Evolutionary conservation across 1,284 basidiomycete species (phyloP).

Genomic region (Ceratobasidium papillatum): DNA sequence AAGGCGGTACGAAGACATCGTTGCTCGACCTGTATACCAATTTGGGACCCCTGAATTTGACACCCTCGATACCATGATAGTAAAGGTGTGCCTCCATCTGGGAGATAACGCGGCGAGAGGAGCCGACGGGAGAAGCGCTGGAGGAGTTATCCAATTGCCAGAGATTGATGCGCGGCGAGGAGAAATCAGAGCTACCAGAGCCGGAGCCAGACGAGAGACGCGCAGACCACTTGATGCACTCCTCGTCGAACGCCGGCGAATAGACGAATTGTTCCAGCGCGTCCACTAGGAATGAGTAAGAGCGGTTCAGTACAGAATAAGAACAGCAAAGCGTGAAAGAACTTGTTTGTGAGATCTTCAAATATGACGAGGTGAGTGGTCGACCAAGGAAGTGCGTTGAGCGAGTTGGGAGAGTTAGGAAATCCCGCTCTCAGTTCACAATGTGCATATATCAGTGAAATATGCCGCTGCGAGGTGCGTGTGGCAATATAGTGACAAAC

Average conservation of each 20-base stretch:
- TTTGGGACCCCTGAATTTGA: conserved; percentile 50
- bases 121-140: background rate
- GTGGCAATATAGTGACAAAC: too few relatives aligned
- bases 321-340: conserved; percentile 42
- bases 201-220: background rate
- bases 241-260: conserved; percentile 38
- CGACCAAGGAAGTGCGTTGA: too few relatives aligned
- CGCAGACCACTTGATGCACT: conserved; percentile 41
- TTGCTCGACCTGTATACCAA: conserved; percentile 54
- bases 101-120: conserved; percentile 44
- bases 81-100: conserved; percentile 53
- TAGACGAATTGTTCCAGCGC: conserved; percentile 30
- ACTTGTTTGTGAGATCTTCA: too few relatives aligned
- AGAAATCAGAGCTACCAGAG: background rate
- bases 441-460: too few relatives aligned
- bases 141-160: background rate
- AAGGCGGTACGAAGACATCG: conserved; percentile 51
- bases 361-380: too few relatives aligned
- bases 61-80: conserved; percentile 50
- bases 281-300: conserved; percentile 39
- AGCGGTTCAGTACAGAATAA: conserved; percentile 45
- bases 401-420: too few relatives aligned
- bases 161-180: too few relatives aligned
- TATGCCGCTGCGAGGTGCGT: too few relatives aligned
- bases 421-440: too few relatives aligned